Percentiles rank a stretch among this genome's conserved stretches.
Evolutionary conservation across 345 rosid genomes (phyloP).

Genomic region (Eucalyptus guilfoylei): DNA sequence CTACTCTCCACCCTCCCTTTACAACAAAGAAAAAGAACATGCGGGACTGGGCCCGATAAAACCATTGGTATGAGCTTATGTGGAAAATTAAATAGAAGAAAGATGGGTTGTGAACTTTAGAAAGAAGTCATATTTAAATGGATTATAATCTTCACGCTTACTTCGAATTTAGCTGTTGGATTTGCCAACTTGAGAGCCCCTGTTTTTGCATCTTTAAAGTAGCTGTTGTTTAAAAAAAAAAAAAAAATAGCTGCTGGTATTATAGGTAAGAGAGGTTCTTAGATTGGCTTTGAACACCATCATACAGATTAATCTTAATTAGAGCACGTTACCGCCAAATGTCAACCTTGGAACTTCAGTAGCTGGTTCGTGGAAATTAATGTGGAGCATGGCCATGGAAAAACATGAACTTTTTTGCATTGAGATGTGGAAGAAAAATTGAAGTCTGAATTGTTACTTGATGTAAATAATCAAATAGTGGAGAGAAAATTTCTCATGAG

Average conservation of each 20-base stretch:
- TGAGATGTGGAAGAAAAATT: no score
- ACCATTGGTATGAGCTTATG: neutral
- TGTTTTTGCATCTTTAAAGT: neutral
- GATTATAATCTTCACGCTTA: neutral
- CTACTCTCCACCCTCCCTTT: neutral
- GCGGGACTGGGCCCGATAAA: neutral
- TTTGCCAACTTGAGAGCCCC: neutral
- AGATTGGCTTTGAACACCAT: neutral
- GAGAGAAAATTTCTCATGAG: accelerated
- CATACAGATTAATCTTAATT: neutral
- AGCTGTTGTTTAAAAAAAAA: neutral
- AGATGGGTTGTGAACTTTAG: neutral
- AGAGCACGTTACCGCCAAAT: neutral
- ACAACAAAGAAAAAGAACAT: neutral
- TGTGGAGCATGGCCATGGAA: no score
- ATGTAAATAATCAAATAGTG: accelerated
- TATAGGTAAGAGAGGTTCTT: neutral
- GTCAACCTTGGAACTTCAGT: no score
- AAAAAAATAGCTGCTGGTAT: neutral
- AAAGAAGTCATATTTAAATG: neutral
- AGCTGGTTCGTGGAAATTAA: no score
- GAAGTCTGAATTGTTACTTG: no score
- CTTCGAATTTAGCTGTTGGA: neutral
- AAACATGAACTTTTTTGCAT: no score
- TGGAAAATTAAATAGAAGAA: neutral